Percentiles rank a stretch among this genome's conserved stretches.
These are phyloP conservation scores for Suhomyces sp. DNA, from an alignment of 805 yeast species.

Conservation along the genomic window DNA sequence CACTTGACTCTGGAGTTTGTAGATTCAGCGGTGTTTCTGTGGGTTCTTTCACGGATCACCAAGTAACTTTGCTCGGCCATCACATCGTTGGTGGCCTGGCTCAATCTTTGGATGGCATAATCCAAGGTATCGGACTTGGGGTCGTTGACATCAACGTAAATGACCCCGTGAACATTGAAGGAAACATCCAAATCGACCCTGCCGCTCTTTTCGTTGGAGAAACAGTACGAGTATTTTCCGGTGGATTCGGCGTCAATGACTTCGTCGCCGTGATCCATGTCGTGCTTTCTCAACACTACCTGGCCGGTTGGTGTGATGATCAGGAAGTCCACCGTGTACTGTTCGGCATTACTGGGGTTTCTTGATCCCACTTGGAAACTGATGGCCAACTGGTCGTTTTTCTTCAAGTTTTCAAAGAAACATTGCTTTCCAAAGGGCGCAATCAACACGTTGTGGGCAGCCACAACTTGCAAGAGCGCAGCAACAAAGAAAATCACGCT, in stretches of 20 bases:
- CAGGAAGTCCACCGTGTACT: constrained; percentile 62
- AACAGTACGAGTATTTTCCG: constrained; percentile 87
- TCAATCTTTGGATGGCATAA: constrained; percentile 71
- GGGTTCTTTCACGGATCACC: constrained; percentile 94
- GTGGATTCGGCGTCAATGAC: constrained; percentile 57
- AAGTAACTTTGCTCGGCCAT: constrained; percentile 91
- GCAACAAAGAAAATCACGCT: constrained; percentile 1
- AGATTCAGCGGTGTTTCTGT: constrained; percentile 97
- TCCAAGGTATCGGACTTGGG: constrained; percentile 79
- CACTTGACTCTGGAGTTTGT: constrained; percentile 95
- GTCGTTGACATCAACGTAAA: constrained; percentile 76
- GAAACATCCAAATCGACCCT: constrained; percentile 84
- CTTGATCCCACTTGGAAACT: constrained; percentile 93
- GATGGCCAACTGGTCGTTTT: constrained; percentile 82
- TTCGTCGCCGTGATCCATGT: constrained; percentile 78
- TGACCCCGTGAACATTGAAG: constrained; percentile 91
- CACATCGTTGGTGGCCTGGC: constrained; percentile 77
- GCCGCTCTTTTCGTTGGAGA: constrained; percentile 78
- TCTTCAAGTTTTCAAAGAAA: constrained; percentile 78
- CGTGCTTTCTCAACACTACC: constrained; percentile 47
- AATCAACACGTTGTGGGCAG: constrained; percentile 77
- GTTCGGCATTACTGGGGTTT: constrained; percentile 66
- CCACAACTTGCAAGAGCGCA: constrained; percentile 4
- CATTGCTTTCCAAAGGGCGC: constrained; percentile 86
- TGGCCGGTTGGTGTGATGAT: constrained; percentile 42